Conservation (phyloP, 495 filamentous ascomycete species). For the Sporormia fimetaria region DNA sequence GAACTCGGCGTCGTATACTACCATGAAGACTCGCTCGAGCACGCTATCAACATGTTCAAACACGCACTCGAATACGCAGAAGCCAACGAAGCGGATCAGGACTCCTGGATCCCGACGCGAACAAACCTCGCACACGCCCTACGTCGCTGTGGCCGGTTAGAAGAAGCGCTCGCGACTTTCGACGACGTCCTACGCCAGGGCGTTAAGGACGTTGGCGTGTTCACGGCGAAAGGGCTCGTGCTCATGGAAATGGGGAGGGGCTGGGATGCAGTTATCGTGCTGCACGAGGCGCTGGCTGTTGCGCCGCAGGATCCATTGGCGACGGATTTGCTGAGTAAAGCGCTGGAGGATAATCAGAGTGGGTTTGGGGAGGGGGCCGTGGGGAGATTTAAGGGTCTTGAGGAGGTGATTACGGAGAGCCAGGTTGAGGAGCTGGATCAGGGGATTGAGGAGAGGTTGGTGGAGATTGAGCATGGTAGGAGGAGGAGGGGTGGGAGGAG, state of each 20-base stretch:
- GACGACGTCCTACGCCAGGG: constrained; percentile 67
- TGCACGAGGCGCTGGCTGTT: constrained; percentile 37
- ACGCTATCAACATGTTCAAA: constrained; percentile 60
- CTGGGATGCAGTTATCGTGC: constrained; percentile 32
- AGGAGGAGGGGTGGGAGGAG: constrained; percentile 9
- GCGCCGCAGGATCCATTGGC: constrained; percentile 37
- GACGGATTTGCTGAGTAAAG: constrained; percentile 32
- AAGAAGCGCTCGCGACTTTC: constrained; percentile 33
- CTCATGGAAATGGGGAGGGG: constrained; percentile 32
- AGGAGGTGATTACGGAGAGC: constrained; percentile 18
- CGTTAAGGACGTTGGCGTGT: constrained; percentile 49
- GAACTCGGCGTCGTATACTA: constrained; percentile 92
- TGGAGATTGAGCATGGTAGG: constrained; percentile 15
- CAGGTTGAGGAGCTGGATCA: constrained; percentile 26
- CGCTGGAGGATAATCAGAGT: constrained; percentile 29
- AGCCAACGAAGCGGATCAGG: constrained; percentile 67
- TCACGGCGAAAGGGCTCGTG: constrained; percentile 50
- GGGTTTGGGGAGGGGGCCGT: constrained; percentile 2
- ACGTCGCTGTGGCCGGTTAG: constrained; percentile 53
- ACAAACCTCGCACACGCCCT: constrained; percentile 84
- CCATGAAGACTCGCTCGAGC: constrained; percentile 69
- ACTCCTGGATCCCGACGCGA: constrained; percentile 76
- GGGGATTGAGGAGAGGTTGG: constrained; percentile 17
- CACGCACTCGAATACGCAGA: constrained; percentile 64
- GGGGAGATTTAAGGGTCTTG: background rate